A percentile compares a stretch with the other conserved stretches of the same genome.
Evolutionary conservation across 179 eudicot genomes (phyloP).

Genomic region (Gypsophila paniculata): DNA sequence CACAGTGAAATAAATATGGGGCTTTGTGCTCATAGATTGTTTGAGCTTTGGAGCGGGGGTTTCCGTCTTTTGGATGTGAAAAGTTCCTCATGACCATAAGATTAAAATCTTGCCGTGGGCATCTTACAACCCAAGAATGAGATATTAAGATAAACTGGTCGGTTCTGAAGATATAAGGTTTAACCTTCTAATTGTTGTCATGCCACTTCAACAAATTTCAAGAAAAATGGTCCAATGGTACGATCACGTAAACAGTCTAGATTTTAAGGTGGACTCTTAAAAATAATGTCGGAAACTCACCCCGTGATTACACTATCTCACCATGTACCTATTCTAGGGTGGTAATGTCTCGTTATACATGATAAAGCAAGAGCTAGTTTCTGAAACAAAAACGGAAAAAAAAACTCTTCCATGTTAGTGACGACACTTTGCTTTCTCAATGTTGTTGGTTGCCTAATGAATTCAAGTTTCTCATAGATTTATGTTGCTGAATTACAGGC

Average conservation of each 20-base stretch:
- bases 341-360: not conserved
- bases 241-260: not conserved
- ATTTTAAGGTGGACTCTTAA: not conserved
- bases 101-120: too few species aligned
- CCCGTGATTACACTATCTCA: not conserved
- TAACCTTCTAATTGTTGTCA: not conserved
- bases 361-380: too few species aligned
- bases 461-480: not conserved
- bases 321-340: not conserved
- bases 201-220: too few species aligned
- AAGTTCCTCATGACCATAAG: not conserved
- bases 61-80: not conserved
- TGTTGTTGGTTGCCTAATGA: not conserved
- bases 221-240: not conserved
- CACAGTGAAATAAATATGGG: not conserved
- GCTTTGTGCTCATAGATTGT: not conserved
- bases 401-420: not conserved
- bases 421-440: not conserved
- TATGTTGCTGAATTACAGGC: slow-evolving; percentile 35
- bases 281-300: not conserved
- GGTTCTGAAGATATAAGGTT: not conserved
- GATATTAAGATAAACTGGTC: too few species aligned
- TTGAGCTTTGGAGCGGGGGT: not conserved
- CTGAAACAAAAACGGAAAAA: too few species aligned
- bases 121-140: too few species aligned